Percentiles rank a stretch among this genome's conserved stretches.
Conservation (phyloP, 2,329 filamentous ascomycete genomes). For the Ceratocystis cacaofunesta region DNA sequence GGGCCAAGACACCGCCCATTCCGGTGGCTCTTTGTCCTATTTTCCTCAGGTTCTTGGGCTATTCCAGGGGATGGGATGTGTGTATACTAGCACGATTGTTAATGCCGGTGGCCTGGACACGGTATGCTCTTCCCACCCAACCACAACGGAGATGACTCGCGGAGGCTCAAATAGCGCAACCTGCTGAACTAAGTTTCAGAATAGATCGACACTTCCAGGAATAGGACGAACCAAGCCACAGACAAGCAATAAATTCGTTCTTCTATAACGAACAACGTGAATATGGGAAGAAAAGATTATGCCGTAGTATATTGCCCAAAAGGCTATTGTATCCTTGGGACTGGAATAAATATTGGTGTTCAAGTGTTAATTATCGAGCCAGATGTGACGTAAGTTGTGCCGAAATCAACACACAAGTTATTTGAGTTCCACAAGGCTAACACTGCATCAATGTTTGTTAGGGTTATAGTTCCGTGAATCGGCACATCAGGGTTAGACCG, state of each 20-base stretch:
- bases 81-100: too few relatives aligned
- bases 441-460: too few relatives aligned
- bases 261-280: too few relatives aligned
- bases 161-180: neutral
- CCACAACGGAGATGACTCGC: neutral
- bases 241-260: neutral
- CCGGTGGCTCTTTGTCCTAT: neutral
- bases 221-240: neutral
- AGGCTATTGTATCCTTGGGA: too few relatives aligned
- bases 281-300: too few relatives aligned
- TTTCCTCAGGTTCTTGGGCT: neutral
- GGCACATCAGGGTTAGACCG: rapidly evolving
- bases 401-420: too few relatives aligned
- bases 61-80: neutral
- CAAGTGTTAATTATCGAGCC: too few relatives aligned
- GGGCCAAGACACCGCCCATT: neutral
- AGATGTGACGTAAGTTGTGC: too few relatives aligned
- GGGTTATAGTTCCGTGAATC: rapidly evolving
- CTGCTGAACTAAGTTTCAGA: slow-evolving; percentile 1
- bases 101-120: neutral
- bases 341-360: too few relatives aligned
- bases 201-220: neutral
- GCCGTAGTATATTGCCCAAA: too few relatives aligned
- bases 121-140: neutral
- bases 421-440: too few relatives aligned